phyloP scores from a whole-genome alignment of 2,329 filamentous ascomycete species.

The Ilyonectria sp. region DNA sequence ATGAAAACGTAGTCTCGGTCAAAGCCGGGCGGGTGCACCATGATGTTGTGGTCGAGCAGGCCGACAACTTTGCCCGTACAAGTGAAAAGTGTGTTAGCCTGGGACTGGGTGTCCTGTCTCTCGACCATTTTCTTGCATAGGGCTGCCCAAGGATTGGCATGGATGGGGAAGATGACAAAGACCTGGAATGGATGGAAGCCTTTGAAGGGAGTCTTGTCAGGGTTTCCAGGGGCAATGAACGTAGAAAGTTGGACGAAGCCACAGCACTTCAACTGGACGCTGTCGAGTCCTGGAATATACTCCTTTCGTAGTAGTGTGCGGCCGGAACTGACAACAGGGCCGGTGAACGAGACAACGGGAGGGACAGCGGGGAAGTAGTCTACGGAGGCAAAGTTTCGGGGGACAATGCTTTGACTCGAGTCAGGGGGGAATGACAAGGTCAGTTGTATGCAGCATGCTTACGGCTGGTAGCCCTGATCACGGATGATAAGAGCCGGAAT shows the following conservation, averaged over 20 bases:
- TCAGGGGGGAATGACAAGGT: neutral
- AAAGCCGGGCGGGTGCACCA: neutral
- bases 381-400: neutral
- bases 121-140: slow-evolving; percentile 2
- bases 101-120: too few relatives aligned
- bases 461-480: neutral
- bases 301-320: too few relatives aligned
- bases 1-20: slow-evolving; percentile 7
- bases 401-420: neutral
- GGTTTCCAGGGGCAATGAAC: neutral
- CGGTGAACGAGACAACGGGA: neutral
- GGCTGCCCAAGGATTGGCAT: neutral
- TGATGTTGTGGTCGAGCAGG: slow-evolving; percentile 1
- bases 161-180: slow-evolving; percentile 11
- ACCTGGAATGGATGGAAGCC: slow-evolving; percentile 8
- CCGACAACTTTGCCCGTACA: neutral
- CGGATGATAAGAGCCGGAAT: neutral
- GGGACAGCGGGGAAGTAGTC: neutral
- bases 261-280: too few relatives aligned
- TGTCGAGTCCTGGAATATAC: too few relatives aligned
- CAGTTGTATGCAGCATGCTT: neutral
- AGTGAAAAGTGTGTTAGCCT: neutral
- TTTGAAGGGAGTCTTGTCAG: slow-evolving; percentile 2
- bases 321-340: neutral
- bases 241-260: too few relatives aligned